phyloP scores from a whole-genome alignment of 2,329 filamentous ascomycete species.

The Diplodia intermedia region DNA sequence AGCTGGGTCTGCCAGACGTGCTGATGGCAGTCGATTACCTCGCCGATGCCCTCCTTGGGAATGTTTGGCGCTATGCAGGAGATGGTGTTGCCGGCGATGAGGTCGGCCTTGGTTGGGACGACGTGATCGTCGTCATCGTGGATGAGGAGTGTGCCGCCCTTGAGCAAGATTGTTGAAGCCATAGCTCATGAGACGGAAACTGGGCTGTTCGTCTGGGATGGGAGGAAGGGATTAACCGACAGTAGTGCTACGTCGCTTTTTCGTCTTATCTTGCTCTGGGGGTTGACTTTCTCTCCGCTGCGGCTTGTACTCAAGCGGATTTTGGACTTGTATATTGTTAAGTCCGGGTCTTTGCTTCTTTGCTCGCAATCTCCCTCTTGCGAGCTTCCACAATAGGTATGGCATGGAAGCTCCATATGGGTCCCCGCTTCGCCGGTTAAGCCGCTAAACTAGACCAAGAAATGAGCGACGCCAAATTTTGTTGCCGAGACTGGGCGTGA shows the following conservation, averaged over 20 bases:
- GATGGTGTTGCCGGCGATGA: constrained; percentile 47
- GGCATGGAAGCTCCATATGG: not conserved
- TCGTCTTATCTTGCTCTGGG: too few species aligned
- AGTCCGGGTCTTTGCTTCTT: not conserved
- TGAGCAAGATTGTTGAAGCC: constrained; percentile 42
- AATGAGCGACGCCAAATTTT: not conserved
- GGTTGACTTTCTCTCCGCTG: too few species aligned
- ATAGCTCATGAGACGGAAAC: not conserved
- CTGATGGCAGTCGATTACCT: constrained; percentile 62
- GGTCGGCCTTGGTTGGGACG: constrained; percentile 41
- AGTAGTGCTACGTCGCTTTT: too few species aligned
- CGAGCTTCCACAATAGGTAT: not conserved
- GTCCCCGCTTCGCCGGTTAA: not conserved
- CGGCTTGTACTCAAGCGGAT: not conserved
- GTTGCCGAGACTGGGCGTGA: not conserved
- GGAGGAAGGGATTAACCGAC: too few species aligned
- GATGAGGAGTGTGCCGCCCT: constrained; percentile 47
- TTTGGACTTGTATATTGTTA: too few species aligned
- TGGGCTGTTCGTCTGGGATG: too few species aligned
- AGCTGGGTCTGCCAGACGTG: constrained; percentile 60
- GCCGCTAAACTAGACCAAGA: not conserved
- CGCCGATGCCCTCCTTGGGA: constrained; percentile 39
- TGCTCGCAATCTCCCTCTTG: constrained; percentile 2
- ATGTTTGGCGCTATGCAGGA: constrained; percentile 43
- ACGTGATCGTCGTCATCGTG: constrained; percentile 46